These are phyloP conservation scores for Aschersonia sp. DNA, from an alignment of 2,329 filamentous ascomycete genomes.

Conservation along the genomic window DNA sequence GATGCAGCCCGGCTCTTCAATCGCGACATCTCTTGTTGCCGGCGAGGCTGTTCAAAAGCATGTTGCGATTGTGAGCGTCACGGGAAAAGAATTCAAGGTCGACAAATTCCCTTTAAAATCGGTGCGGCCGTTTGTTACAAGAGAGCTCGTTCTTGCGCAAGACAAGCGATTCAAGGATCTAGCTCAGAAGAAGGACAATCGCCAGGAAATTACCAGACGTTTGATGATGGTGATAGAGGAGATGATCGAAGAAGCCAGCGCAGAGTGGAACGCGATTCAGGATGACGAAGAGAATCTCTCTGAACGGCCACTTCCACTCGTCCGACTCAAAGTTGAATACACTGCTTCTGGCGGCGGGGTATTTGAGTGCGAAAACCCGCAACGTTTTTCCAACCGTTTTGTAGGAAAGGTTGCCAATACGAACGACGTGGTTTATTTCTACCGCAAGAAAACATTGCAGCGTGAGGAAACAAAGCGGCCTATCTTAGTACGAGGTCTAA, in stretches of 20 bases:
- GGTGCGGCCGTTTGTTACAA: constrained; percentile 81
- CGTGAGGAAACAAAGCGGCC: constrained; percentile 8
- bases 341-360: constrained; percentile 70
- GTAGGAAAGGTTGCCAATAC: constrained; percentile 82
- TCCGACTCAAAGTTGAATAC: constrained; percentile 84
- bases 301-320: constrained; percentile 60
- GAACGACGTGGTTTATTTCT: constrained; percentile 86
- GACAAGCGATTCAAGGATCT: constrained; percentile 66
- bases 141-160: constrained; percentile 62
- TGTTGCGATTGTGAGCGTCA: constrained; percentile 72
- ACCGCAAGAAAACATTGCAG: constrained; percentile 66
- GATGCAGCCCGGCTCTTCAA: constrained; percentile 93
- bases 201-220: constrained; percentile 62
- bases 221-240: constrained; percentile 69
- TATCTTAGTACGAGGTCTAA: neutral
- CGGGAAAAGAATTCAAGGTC: constrained; percentile 64
- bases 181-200: constrained; percentile 70
- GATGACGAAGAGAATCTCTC: constrained; percentile 44
- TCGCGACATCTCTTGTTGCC: constrained; percentile 81
- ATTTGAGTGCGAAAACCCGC: constrained; percentile 88
- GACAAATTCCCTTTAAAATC: constrained; percentile 75
- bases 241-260: constrained; percentile 73
- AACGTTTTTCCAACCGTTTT: constrained; percentile 89
- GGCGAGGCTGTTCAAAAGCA: constrained; percentile 88
- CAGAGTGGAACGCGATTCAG: constrained; percentile 70